Evolutionary conservation across 768 basidiomycete genomes (phyloP), one percentile per base, ranked within the genome.

Genomic region (Lactifluus rugatus): DNA sequence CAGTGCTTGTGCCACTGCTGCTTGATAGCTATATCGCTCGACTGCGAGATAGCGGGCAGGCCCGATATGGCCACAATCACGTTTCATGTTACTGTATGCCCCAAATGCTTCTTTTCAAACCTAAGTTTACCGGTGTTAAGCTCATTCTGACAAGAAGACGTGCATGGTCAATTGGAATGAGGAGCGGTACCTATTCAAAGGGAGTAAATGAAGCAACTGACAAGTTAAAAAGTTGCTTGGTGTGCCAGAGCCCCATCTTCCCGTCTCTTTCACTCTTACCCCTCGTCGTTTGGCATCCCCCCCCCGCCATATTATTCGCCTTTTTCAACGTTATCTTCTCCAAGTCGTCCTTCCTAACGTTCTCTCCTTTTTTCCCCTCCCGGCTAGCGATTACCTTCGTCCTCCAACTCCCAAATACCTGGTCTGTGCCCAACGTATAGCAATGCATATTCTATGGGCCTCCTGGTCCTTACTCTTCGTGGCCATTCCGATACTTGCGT

Each of bases 401-500:
- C 37, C 37, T 17, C 11, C 16, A 39, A 39, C 5, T 17, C 16
- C 14, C 16, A 17, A 39, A 39, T 7, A 17, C 37, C 16, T 11
- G 16, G 16, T 11, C 37, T 39, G 37, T 11, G 37, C 9, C 10
- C 39, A 7, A 21, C 26, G 36, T 17, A 23, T 45, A 46, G 42
- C 50, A 32, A 60, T 60, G 59, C 59, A 37, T 25, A 16, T 81
- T 62, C 63, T 71, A 55, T 68, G 76, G 71, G 71, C 78, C 63
- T 65, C 80, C 57, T 58, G 71, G 64, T 64, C 67, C 59, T 68
- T 72, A 63, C 76, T 75, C 54, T 59, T 72, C 48, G 62, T 81
- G 50, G 65, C 71, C 31, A 63, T 70, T 37, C 66, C 74, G 59
- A 76, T 73, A 48, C 48, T 62, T 44, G 82, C 85, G 2, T 82